These are phyloP conservation scores for Amoebophrya sp. DNA, from an alignment of 169 alveolate genomes.

Conservation along the genomic window DNA sequence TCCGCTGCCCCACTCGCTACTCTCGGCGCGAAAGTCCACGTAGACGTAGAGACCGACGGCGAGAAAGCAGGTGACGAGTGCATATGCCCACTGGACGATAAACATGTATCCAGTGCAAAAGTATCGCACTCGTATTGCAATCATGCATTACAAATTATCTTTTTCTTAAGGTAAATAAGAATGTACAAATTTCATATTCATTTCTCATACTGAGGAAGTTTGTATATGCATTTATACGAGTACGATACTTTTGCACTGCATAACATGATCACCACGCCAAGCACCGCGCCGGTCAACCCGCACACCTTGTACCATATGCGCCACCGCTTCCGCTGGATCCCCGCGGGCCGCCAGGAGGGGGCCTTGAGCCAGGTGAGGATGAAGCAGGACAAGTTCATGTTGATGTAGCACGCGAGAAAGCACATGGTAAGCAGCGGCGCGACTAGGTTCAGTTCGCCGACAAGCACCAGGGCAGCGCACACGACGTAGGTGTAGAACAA, in stretches of 20 bases:
- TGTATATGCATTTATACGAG: no score
- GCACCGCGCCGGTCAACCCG: slow-evolving; percentile 40
- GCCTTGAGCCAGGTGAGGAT: slow-evolving; percentile 44
- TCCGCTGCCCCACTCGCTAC: slow-evolving; percentile 51
- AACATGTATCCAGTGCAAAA: no score
- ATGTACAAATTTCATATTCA: no score
- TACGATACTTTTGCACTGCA: no score
- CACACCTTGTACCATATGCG: slow-evolving; percentile 44
- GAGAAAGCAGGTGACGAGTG: slow-evolving; percentile 28
- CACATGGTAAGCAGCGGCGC: slow-evolving; percentile 47
- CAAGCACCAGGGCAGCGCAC: slow-evolving; percentile 35
- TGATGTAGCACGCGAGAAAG: slow-evolving; percentile 48
- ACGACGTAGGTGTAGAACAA: slow-evolving; percentile 36
- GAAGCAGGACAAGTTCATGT: slow-evolving; percentile 49
- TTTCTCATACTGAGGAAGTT: no score
- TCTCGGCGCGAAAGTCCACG: slow-evolving; percentile 28
- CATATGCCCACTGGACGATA: slow-evolving; percentile 24
- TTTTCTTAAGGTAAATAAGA: no score
- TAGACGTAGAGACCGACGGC: slow-evolving; percentile 21
- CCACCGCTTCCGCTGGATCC: slow-evolving; percentile 45
- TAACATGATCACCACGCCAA: slow-evolving; percentile 30
- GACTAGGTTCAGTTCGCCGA: slow-evolving; percentile 44
- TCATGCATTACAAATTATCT: no score
- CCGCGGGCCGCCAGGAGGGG: slow-evolving; percentile 50
- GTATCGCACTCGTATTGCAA: no score